Conservation (phyloP, 768 basidiomycete genomes). For the Psilocybe tampanensis region DNA sequence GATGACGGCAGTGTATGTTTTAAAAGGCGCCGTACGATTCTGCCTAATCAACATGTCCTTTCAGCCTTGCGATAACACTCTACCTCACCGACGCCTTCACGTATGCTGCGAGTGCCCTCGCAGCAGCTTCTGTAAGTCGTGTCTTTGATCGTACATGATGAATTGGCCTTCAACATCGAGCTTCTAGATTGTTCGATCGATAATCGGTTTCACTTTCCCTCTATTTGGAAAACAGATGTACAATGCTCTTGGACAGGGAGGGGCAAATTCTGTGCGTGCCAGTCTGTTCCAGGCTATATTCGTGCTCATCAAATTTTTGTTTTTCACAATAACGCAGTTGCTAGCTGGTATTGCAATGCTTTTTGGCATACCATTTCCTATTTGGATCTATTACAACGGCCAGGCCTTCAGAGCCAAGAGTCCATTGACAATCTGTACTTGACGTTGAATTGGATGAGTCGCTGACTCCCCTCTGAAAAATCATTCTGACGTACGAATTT, state of each 20-base stretch:
- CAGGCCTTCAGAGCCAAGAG: slow-evolving; percentile 42
- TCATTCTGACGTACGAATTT: no score
- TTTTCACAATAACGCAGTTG: slow-evolving; percentile 36
- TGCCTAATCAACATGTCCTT: not conserved
- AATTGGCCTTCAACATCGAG: not conserved
- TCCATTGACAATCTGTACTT: slow-evolving; percentile 26
- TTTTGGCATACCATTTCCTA: slow-evolving; percentile 72
- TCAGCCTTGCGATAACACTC: slow-evolving; percentile 65
- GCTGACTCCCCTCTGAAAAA: no score
- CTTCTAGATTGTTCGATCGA: slow-evolving; percentile 44
- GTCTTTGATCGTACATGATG: not conserved
- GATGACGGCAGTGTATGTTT: slow-evolving; percentile 60
- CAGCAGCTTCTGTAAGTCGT: slow-evolving; percentile 62
- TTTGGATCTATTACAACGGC: slow-evolving; percentile 72
- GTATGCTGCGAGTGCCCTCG: slow-evolving; percentile 69
- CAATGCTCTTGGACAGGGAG: slow-evolving; percentile 59
- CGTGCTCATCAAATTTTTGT: not conserved
- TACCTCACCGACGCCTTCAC: slow-evolving; percentile 75
- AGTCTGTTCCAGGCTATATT: not conserved
- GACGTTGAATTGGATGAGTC: not conserved
- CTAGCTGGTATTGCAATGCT: slow-evolving; percentile 62
- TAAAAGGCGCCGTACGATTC: not conserved
- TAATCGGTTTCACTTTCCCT: slow-evolving; percentile 51
- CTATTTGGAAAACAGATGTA: slow-evolving; percentile 68
- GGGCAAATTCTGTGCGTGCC: slow-evolving; percentile 62